Evolutionary conservation across 2,329 filamentous ascomycete species (phyloP).

Genomic region (Metarhizium album): DNA sequence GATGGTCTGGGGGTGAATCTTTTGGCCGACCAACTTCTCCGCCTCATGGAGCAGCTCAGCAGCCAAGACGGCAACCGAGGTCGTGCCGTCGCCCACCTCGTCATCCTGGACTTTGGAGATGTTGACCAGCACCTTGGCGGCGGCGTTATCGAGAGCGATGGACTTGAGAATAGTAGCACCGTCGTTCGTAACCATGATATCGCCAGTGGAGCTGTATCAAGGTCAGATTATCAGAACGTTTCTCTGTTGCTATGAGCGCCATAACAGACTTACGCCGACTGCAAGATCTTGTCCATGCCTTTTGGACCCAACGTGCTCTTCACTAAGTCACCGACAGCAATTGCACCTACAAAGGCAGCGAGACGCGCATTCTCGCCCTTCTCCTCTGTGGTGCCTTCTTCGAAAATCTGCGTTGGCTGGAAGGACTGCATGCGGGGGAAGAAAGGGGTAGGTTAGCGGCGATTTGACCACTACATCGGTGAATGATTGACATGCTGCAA

Average conservation of each 20-base stretch:
- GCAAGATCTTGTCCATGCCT: conserved; percentile 98
- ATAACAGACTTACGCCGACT: conserved; percentile 64
- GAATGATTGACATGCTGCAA: not conserved
- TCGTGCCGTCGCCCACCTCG: conserved; percentile 95
- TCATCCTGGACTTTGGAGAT: conserved; percentile 99
- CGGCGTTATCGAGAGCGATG: conserved; percentile 96
- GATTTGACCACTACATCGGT: not conserved
- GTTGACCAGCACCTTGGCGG: conserved; percentile 96
- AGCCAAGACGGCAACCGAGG: conserved; percentile 90
- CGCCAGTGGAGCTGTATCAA: conserved; percentile 66
- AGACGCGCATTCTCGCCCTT: conserved; percentile 99
- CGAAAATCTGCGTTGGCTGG: conserved; percentile 96
- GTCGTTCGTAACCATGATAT: conserved; percentile 98
- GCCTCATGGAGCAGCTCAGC: conserved; percentile 93
- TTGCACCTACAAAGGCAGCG: conserved; percentile 95
- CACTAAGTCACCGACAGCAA: conserved; percentile 92
- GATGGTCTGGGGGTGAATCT: conserved; percentile 98
- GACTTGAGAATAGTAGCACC: conserved; percentile 97
- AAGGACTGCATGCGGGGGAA: conserved; percentile 36
- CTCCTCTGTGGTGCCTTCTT: conserved; percentile 92
- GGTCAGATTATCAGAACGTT: conserved; percentile 10
- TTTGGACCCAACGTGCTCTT: conserved; percentile 97
- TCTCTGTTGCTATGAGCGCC: conserved; percentile 7
- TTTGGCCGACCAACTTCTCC: conserved; percentile 93
- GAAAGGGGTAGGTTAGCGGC: not conserved